Percentiles rank a stretch among this genome's conserved stretches.
phyloP scores from a whole-genome alignment of 148 eudicot species.

The Vaccinium macrocarpon region DNA sequence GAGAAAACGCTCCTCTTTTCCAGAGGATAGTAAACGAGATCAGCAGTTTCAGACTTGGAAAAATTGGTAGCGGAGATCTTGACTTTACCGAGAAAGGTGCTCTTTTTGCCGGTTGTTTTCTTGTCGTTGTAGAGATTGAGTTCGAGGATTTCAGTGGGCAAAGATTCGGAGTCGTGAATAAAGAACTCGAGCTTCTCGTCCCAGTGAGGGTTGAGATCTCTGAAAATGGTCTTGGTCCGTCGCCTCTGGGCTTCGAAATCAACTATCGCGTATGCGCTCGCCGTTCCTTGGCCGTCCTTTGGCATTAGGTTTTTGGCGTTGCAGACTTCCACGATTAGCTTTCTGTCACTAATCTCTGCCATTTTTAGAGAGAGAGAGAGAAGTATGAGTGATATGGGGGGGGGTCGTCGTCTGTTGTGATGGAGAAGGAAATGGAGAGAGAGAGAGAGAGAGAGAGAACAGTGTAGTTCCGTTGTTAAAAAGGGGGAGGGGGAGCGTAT shows the following conservation, averaged over 20 bases:
- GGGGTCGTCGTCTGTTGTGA: not conserved
- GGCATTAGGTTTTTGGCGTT: conserved; percentile 86
- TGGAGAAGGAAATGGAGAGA: not conserved
- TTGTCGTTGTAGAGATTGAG: conserved; percentile 79
- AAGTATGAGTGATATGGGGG: not conserved
- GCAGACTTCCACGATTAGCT: conserved; percentile 65
- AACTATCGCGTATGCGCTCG: conserved; percentile 62
- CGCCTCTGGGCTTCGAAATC: conserved; percentile 89
- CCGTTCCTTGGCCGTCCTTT: conserved; percentile 91
- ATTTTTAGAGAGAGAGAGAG: conserved; percentile 15
- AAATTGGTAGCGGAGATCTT: conserved; percentile 61
- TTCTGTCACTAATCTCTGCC: conserved; percentile 43
- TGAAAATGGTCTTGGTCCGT: conserved; percentile 56
- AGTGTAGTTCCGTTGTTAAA: not conserved
- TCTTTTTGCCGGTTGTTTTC: conserved; percentile 43
- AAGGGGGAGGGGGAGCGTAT: not conserved
- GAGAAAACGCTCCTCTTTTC: conserved; percentile 89
- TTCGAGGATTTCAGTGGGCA: conserved; percentile 51
- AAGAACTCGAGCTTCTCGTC: conserved; percentile 73
- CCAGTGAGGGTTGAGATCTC: conserved; percentile 87
- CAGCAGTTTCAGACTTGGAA: conserved; percentile 38
- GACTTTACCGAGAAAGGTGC: conserved; percentile 71
- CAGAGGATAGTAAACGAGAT: conserved; percentile 65
- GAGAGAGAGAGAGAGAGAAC: not conserved
- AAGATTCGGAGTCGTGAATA: conserved; percentile 38